Conservation (phyloP, 495 filamentous ascomycete species). For the Hypoxylon intermedium region DNA sequence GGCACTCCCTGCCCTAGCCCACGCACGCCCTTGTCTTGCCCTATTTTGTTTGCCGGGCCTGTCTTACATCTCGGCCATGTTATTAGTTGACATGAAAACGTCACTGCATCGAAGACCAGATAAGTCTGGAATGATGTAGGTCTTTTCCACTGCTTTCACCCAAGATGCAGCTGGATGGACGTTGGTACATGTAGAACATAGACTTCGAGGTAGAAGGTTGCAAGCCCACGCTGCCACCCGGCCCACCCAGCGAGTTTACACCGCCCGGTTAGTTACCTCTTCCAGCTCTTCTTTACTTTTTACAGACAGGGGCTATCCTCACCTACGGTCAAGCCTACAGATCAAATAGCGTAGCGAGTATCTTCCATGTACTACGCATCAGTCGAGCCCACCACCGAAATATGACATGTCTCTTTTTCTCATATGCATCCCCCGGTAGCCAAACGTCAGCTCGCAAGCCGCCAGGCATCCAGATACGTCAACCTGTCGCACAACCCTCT, state of each 20-base stretch:
- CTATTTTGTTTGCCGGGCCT: slow-evolving; percentile 3
- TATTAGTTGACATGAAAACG: too few species aligned
- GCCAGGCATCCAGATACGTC: slow-evolving; percentile 8
- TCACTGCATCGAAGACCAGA: too few species aligned
- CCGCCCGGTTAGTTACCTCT: neutral
- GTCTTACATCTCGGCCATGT: neutral
- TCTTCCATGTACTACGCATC: slow-evolving; percentile 3
- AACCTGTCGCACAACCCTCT: neutral
- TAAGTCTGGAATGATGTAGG: too few species aligned
- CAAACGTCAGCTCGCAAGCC: slow-evolving; percentile 20
- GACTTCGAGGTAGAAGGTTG: too few species aligned
- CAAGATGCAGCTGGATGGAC: too few species aligned
- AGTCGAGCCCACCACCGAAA: neutral
- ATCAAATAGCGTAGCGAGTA: slow-evolving; percentile 1
- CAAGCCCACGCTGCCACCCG: neutral
- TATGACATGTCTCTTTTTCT: slow-evolving; percentile 26
- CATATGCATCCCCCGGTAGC: neutral
- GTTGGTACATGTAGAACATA: too few species aligned
- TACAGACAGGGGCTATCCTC: neutral
- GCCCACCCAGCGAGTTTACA: neutral
- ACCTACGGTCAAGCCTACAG: too few species aligned
- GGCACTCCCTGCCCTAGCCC: slow-evolving; percentile 13
- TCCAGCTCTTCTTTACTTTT: neutral
- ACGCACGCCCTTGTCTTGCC: slow-evolving; percentile 5
- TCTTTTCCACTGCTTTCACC: too few species aligned